Base-by-base conservation (phyloP, 2,329 filamentous ascomycete genomes). In the Ascochyta viciae-villosae region DNA sequence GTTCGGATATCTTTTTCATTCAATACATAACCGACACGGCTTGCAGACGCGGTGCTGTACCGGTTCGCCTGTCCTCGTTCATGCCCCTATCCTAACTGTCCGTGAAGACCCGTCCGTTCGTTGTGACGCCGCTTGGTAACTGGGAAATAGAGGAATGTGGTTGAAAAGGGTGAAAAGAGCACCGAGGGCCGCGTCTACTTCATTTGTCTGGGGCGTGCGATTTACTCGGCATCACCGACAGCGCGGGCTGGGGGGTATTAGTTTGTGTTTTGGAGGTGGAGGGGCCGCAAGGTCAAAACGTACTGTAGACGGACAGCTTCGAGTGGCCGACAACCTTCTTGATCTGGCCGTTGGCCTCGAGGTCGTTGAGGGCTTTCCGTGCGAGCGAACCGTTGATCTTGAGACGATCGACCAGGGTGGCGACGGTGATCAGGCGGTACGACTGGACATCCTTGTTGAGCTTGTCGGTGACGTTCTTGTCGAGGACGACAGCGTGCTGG, bases 391-490 rank as follows among this genome's bases (percentile, higher is more conserved):
- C 96, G 86, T 99, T 99, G 87, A 99, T 96, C 92, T 99, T 99
- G 82, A 99, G 88, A 83, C 95, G 89, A 84, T 99, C 95, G 87
- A 99, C 95, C 77, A 99, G 92, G 75, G 92, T 94, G 77, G 95
- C 93, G 77, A 98, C 90, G 79, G 95, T 98, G 84, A 99, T 92
- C 81, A 99, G 92, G 79, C 95, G 92, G 90, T 98, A 99, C 67
- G 95, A 97, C 84, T 98, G 95, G 76, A 99, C 96, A 88, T 99
- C 95, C 87, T 99, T 99, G 87, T 96, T 90, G 82, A 99, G 92
- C 87, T 96, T 96, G 84, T 99, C 95, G 72, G 90, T 90, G 78
- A 90, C 96, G 83, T 85, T 79, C 89, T 99, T 99, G 87, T 99
- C 95, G 84, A 99, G 92, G 79, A 98, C 87, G 83, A 99, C 95